Conservation (phyloP, 305 asterid genomes). For the Fraxinus sp. region DNA sequence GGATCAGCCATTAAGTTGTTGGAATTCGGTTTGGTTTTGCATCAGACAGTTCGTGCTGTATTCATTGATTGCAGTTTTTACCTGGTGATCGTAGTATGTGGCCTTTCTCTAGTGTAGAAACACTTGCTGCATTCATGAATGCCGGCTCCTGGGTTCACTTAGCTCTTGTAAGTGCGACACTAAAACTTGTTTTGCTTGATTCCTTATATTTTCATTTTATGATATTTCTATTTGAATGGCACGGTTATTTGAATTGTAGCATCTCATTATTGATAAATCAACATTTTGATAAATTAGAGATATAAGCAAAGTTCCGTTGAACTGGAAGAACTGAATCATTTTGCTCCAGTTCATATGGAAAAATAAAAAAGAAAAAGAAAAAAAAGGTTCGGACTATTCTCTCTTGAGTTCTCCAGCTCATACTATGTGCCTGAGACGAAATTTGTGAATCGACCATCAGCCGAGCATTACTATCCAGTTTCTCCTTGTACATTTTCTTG, state of each 20-base stretch:
- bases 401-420: neutral
- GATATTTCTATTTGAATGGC: neutral
- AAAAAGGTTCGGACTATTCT: neutral
- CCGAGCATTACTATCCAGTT: neutral
- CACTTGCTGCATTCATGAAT: neutral
- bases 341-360: neutral
- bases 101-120: conserved; percentile 45
- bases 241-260: neutral
- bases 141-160: neutral
- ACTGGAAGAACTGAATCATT: neutral
- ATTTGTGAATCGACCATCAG: neutral
- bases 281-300: neutral
- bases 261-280: neutral
- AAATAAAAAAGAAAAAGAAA: neutral
- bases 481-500: neutral
- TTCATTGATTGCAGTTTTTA: conserved; percentile 78
- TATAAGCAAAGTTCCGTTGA: neutral
- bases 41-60: conserved; percentile 55
- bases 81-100: conserved; percentile 58
- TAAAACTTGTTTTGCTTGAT: neutral
- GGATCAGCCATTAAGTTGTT: conserved; percentile 54
- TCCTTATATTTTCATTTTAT: neutral
- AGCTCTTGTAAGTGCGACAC: neutral
- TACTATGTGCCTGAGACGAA: neutral
- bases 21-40: conserved; percentile 62